Evolutionary conservation across 1,284 basidiomycete species (phyloP), one percentile per base, ranked within the genome.

Genomic region (Pyrrhoderma noxium): DNA sequence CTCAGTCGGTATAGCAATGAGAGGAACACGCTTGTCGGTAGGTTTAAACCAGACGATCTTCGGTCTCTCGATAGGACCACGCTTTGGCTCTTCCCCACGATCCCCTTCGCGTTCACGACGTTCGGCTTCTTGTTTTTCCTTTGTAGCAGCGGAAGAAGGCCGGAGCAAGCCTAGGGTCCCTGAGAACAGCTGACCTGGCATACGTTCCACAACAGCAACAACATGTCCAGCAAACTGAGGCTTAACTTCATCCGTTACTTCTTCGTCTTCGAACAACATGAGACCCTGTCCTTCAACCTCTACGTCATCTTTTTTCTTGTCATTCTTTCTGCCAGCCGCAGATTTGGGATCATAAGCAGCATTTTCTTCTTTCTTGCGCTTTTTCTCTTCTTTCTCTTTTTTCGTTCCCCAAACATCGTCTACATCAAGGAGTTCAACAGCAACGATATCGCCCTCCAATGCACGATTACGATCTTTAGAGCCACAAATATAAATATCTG

Each of bases 11-110:
- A 99, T 99, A 49, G 96, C 96, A 63, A 99, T 98, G 41, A 99
- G 78, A 47, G 96, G 96, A 3, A 99, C 96, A 57, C 96, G 89
- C 72, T 99, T 99, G 76, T 98, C 94, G 35, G 95, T 97, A 2
- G 96, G 96, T 70, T 98, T 95, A 79, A 99, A 98, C 96, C 96
- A 99, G 49, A 99, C 93, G 61, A 99, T 99, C 77, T 97, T 99
- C 59, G 95, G 96, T 40, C 94, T 85, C 67, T 93, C 89, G 45
- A 88, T 81, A 5, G 84, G 79, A 38, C 70, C 74, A 49, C 85
- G 80, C 57, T 85, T 77, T 38, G 86, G 85, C 61, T 90, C 84
- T 54, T 87, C 86, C 31, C 82, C 89, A 53, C 83, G 80, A 64
- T 94, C 92, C 47, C 93, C 93, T 65, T 97, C 95, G 46, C 96